Evolutionary conservation across 2,329 filamentous ascomycete species (phyloP).

Genomic region (Phialemoniopsis sp.): DNA sequence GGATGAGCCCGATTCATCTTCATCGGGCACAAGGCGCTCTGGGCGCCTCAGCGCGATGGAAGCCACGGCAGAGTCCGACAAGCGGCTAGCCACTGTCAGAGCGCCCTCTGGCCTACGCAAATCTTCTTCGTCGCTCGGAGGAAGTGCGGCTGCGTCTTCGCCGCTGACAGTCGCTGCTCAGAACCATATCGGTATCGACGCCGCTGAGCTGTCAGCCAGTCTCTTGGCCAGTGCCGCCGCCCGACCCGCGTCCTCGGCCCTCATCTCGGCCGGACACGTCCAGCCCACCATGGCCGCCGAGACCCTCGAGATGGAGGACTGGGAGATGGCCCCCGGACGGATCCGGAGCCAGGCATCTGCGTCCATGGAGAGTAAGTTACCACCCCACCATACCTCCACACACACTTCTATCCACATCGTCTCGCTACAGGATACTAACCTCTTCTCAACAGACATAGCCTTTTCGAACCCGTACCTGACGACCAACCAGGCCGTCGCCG

Average conservation of each 20-base stretch:
- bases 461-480: slow-evolving; percentile 27
- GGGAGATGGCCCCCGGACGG: slow-evolving; percentile 28
- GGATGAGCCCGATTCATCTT: no score
- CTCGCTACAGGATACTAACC: neutral
- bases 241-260: slow-evolving; percentile 2
- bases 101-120: no score
- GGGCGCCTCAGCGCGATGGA: no score
- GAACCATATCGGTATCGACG: neutral
- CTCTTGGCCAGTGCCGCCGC: neutral
- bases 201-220: neutral
- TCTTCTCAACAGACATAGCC: slow-evolving; percentile 16
- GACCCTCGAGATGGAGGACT: slow-evolving; percentile 27
- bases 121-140: no score
- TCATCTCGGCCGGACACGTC: slow-evolving; percentile 11
- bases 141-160: no score
- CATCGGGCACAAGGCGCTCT: no score
- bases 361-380: slow-evolving; percentile 12
- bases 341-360: slow-evolving; percentile 11
- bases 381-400: neutral
- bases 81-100: no score
- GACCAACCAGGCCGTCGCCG: slow-evolving; percentile 12
- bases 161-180: neutral
- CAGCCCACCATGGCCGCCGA: slow-evolving; percentile 6
- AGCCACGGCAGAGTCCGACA: no score
- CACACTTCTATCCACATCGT: neutral